Base-by-base conservation (phyloP, 208 protist species). In the Wallacemonas sp. region DNA sequence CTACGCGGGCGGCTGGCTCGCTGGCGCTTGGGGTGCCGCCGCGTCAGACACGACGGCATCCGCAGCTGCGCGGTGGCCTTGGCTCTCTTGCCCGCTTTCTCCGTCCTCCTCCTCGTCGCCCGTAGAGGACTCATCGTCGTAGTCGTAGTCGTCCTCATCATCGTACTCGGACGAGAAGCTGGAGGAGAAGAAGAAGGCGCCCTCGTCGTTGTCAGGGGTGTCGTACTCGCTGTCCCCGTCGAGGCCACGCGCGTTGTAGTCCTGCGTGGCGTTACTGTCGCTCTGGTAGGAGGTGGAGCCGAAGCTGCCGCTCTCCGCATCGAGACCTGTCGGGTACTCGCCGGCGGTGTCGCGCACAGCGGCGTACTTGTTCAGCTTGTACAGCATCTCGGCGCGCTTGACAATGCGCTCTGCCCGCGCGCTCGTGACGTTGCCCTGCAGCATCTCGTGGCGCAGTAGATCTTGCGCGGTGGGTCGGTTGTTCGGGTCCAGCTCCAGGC, bases 281-380 rank as follows among this genome's bases (percentile, higher is more conserved):
- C 3, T 33, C 61, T 61, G 36, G 36, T 69, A 26, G 1, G 70
- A 65, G 44, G 39, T 28, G n/a, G 46, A 41, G 38, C 38, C 2
- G 18, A 11, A 65, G 20, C 26, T 48, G 20, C 26, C 41, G 26
- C 38, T 29, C 41, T 66, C 65, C 20, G 22, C 42, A 3, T 29
- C 29, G 31, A 66, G 50, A 33, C 50, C 52, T 3, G 25, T 31
- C 7, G 26, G 42, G 61, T 65, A 36, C 26, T 57, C 67, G 0
- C 41, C 46, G 26, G 61, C 16, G 32, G 63, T 83, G 5, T 70
- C 72, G 16, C 76, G 67, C 76, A 91, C 79, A 2, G 84, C 84
- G 11, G 82, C 79, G 75, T 92, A 95, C 61, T 83, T 84, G 64
- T 86, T 83, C 33, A 93, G 79, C 46, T 79, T 92, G 76, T 91